These are phyloP conservation scores for Obelidium mucronatum DNA, from an alignment of 192 early-diverging fungal species.

Conservation along the genomic window DNA sequence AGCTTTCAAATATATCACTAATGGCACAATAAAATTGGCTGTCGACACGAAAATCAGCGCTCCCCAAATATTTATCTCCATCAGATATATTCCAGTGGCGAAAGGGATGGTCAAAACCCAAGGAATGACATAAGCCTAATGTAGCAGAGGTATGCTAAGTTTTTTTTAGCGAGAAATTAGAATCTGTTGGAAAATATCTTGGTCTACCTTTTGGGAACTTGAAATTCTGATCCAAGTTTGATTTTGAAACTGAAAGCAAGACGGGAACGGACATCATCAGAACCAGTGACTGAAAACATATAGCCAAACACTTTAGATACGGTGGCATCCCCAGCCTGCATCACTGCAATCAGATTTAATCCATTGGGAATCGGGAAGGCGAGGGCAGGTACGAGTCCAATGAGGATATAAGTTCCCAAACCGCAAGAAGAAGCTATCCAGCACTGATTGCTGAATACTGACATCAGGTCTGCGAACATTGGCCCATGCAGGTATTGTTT, in stretches of 20 bases:
- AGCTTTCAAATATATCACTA: slow-evolving; percentile 57
- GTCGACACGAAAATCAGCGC: slow-evolving; percentile 51
- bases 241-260: slow-evolving; percentile 8
- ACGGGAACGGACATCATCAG: slow-evolving; percentile 28
- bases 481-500: slow-evolving; percentile 53
- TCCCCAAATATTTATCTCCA: slow-evolving; percentile 43
- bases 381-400: slow-evolving; percentile 44
- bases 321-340: neutral
- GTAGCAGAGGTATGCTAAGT: slow-evolving; percentile 12
- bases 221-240: slow-evolving; percentile 34
- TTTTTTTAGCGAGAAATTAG: neutral
- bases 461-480: slow-evolving; percentile 57
- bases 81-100: slow-evolving; percentile 36
- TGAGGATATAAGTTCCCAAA: slow-evolving; percentile 39
- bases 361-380: slow-evolving; percentile 27
- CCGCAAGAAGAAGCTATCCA: slow-evolving; percentile 41
- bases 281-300: slow-evolving; percentile 14
- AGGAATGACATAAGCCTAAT: slow-evolving; percentile 41
- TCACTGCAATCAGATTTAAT: slow-evolving; percentile 30
- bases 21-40: slow-evolving; percentile 56
- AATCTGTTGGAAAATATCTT: neutral
- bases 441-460: slow-evolving; percentile 50
- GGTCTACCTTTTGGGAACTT: neutral
- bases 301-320: slow-evolving; percentile 34
- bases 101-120: slow-evolving; percentile 47